Evolutionary conservation across 805 yeast species (phyloP).

Genomic region (Kodamaea restingae): DNA sequence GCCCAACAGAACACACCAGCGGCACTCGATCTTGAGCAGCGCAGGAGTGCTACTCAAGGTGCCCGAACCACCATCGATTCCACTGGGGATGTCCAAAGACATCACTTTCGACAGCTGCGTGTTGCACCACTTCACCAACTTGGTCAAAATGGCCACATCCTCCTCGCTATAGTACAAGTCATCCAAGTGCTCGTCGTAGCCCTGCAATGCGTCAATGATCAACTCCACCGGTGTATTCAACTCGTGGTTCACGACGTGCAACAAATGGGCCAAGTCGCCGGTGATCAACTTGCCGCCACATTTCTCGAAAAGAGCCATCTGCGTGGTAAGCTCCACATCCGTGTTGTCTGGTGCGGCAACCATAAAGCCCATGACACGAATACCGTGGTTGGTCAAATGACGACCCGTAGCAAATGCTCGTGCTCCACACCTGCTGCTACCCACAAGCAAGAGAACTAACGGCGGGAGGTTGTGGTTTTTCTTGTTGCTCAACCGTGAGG

Average conservation of each 20-base stretch:
- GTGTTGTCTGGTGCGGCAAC: slow-evolving; percentile 28
- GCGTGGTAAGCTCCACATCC: slow-evolving; percentile 44
- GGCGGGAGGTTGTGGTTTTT: slow-evolving; percentile 77
- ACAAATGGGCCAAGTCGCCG: slow-evolving; percentile 31
- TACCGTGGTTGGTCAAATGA: slow-evolving; percentile 69
- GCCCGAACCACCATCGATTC: slow-evolving; percentile 82
- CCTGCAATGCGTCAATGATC: slow-evolving; percentile 80
- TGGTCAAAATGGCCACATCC: slow-evolving; percentile 35
- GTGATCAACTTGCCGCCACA: slow-evolving; percentile 62
- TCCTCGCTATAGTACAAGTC: slow-evolving; percentile 44
- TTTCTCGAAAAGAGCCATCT: slow-evolving; percentile 51
- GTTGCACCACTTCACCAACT: slow-evolving; percentile 68
- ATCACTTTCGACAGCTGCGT: slow-evolving; percentile 42
- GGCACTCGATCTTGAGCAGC: slow-evolving; percentile 38
- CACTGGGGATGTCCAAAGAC: slow-evolving; percentile 79
- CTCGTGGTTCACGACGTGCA: slow-evolving; percentile 38
- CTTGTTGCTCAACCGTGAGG: slow-evolving; percentile 53
- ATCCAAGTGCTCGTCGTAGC: slow-evolving; percentile 64
- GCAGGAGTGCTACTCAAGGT: slow-evolving; percentile 22
- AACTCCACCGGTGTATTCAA: slow-evolving; percentile 74
- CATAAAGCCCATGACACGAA: slow-evolving; percentile 57
- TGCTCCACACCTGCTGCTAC: slow-evolving; percentile 65
- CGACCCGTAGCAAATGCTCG: slow-evolving; percentile 77
- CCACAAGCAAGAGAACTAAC: slow-evolving; percentile 57
- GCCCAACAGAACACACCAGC: slow-evolving; percentile 66